A percentile compares a stretch with the other conserved stretches of the same genome.
These are phyloP conservation scores for Lepidopterella palustris DNA, from an alignment of 495 filamentous ascomycete species.

Conservation along the genomic window DNA sequence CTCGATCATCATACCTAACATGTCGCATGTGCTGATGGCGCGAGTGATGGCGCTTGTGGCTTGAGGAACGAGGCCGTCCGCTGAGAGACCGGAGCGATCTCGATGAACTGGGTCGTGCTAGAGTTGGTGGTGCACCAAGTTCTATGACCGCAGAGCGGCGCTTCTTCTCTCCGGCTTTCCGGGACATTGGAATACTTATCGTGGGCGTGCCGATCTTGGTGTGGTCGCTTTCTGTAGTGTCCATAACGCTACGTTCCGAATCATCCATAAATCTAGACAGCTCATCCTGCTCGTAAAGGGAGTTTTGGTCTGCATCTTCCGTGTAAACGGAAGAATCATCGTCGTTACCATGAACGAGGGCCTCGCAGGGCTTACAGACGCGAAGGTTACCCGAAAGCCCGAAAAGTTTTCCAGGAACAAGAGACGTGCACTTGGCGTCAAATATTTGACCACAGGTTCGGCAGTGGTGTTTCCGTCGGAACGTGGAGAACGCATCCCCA, in stretches of 20 bases:
- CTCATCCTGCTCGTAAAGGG: constrained; percentile 24
- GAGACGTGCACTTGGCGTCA: constrained; percentile 89
- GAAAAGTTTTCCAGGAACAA: constrained; percentile 78
- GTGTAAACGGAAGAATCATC: constrained; percentile 88
- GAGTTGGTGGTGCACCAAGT: constrained; percentile 65
- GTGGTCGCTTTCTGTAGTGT: constrained; percentile 28
- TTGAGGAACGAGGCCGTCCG: constrained; percentile 63
- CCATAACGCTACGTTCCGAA: constrained; percentile 1
- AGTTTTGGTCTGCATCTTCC: constrained; percentile 45
- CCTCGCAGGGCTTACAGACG: constrained; percentile 92
- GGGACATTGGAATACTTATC: constrained; percentile 48
- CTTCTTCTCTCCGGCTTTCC: constrained; percentile 73
- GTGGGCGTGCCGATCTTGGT: constrained; percentile 37
- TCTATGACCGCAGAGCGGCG: constrained; percentile 84
- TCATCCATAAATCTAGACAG: background rate
- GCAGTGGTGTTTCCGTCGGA: constrained; percentile 94
- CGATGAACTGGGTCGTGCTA: constrained; percentile 79
- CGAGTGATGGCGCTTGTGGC: constrained; percentile 78
- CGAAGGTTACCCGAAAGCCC: constrained; percentile 80
- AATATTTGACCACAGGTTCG: constrained; percentile 93
- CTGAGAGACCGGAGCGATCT: constrained; percentile 76
- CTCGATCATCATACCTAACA: constrained; percentile 66
- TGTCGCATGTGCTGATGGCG: constrained; percentile 67
- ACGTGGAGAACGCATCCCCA: constrained; percentile 82
- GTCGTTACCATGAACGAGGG: constrained; percentile 82